Evolutionary conservation across 495 filamentous ascomycete species (phyloP), one percentile per base, ranked within the genome.

Genomic region (Lophiostoma macrostomum): DNA sequence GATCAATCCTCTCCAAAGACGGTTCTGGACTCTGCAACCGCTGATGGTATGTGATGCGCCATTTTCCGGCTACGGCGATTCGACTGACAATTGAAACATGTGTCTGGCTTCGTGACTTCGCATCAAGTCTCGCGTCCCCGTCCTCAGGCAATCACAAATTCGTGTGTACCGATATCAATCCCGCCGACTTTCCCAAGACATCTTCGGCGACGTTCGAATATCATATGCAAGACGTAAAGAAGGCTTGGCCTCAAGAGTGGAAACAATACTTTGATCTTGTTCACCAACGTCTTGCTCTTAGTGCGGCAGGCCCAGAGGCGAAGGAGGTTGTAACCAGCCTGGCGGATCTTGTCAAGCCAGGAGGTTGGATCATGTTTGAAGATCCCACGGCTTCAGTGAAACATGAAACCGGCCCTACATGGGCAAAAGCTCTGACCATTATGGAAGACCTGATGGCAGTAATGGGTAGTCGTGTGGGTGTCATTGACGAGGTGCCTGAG

Each of bases 281-380:
- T 1, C 54, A 58, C 30, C 31, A 41, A 25, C 54, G 47, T 19
- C 30, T 58, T 1, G 54, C 28, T 14, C 54, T 58, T 12, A 27
- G 28, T 3, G 47, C 22, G 14, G 24, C 35, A 3, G 32, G 45
- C 13, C 37, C 54, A 13, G 10, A 18, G 5, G 4, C 27, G 5
- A 6, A 58, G 37, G 29, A n/a, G 6, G 35, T 30, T 5, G 38
- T 58, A 22, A 52, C 23, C 5, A 29, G 10, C 14, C 30, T 45
- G 29, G 25, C 25, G 5, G 30, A 7, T 8, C 48, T 58, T 3
- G 35, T 58, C 24, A 52, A 44, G 22, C 54, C 54, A 1, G 54
- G 54, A 22, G 54, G 54, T 2, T 58, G 46, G 47, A 52, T 58
- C n/a, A 35, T 52, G 48, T 36, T 58, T n/a, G 30, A 36, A 1